phyloP scores from a whole-genome alignment of 1,284 basidiomycete genomes.

The Rhizopogon parksii region DNA sequence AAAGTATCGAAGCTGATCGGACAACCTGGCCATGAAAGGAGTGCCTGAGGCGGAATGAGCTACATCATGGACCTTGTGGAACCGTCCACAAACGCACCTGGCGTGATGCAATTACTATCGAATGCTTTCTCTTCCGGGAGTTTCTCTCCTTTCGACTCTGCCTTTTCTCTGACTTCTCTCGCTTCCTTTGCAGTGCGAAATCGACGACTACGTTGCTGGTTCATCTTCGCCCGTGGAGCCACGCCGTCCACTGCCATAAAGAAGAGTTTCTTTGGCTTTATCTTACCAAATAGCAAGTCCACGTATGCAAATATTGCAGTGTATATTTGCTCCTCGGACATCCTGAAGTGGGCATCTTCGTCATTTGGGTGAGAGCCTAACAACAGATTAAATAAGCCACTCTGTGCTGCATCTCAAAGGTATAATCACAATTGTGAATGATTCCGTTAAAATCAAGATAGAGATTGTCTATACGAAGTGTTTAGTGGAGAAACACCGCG shows the following conservation, averaged over 20 bases:
- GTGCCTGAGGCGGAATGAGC: slow-evolving; percentile 53
- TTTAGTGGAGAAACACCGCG: slow-evolving; percentile 8
- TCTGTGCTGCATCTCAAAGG: neutral
- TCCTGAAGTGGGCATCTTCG: slow-evolving; percentile 89
- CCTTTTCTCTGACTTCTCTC: slow-evolving; percentile 81
- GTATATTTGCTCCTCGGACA: slow-evolving; percentile 96
- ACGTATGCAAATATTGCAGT: slow-evolving; percentile 96
- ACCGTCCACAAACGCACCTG: slow-evolving; percentile 51
- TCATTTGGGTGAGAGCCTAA: slow-evolving; percentile 91
- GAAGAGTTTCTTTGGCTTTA: slow-evolving; percentile 94
- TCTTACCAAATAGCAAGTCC: slow-evolving; percentile 94
- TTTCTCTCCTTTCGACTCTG: slow-evolving; percentile 83
- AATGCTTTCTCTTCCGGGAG: slow-evolving; percentile 92
- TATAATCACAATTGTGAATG: slow-evolving; percentile 84
- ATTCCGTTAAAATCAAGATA: slow-evolving; percentile 99
- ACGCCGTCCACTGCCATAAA: slow-evolving; percentile 99
- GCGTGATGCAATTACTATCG: slow-evolving; percentile 98
- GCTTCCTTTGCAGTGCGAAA: slow-evolving; percentile 95
- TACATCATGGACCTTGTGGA: neutral
- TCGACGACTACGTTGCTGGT: slow-evolving; percentile 91
- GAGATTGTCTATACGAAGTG: slow-evolving; percentile 57
- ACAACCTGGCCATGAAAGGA: slow-evolving; percentile 89
- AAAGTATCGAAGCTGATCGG: slow-evolving; percentile 91
- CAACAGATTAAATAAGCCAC: slow-evolving; percentile 1
- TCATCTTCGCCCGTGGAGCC: slow-evolving; percentile 99